Conservation (phyloP, 805 yeast genomes). For the Candida boidinii region DNA sequence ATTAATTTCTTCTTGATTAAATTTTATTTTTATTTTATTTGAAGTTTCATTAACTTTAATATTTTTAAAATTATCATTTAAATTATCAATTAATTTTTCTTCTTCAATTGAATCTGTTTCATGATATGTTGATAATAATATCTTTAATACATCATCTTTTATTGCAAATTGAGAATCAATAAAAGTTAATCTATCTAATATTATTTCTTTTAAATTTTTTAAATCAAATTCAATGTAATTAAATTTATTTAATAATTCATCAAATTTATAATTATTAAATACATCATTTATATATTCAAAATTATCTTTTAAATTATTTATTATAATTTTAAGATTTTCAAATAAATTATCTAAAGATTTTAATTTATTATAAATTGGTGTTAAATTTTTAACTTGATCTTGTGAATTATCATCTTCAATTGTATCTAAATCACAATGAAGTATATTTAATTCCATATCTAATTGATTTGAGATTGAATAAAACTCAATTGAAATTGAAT, state of each 20-base stretch:
- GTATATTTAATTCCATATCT: conserved; percentile 9
- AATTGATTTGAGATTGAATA: conserved; percentile 13
- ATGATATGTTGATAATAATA: conserved; percentile 9
- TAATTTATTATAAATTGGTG: conserved; percentile 25
- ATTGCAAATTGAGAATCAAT: conserved; percentile 30
- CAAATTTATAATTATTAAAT: no score
- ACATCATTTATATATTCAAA: no score
- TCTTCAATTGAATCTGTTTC: neutral
- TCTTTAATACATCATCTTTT: conserved; percentile 16
- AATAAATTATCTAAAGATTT: conserved; percentile 24
- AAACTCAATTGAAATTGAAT: conserved; percentile 17
- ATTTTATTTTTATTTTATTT: neutral
- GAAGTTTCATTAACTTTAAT: neutral
- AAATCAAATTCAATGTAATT: no score
- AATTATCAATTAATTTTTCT: neutral
- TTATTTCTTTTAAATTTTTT: conserved; percentile 27
- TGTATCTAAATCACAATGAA: conserved; percentile 9
- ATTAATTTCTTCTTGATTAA: conserved; percentile 13
- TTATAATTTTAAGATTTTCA: conserved; percentile 12
- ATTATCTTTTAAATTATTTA: no score
- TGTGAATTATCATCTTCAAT: conserved; percentile 28
- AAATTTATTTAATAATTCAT: no score
- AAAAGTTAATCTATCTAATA: conserved; percentile 31
- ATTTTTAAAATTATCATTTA: neutral
- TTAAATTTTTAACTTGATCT: conserved; percentile 26